Conservation (phyloP, 129 eudicot genomes). For the Tanacetum coccineum region DNA sequence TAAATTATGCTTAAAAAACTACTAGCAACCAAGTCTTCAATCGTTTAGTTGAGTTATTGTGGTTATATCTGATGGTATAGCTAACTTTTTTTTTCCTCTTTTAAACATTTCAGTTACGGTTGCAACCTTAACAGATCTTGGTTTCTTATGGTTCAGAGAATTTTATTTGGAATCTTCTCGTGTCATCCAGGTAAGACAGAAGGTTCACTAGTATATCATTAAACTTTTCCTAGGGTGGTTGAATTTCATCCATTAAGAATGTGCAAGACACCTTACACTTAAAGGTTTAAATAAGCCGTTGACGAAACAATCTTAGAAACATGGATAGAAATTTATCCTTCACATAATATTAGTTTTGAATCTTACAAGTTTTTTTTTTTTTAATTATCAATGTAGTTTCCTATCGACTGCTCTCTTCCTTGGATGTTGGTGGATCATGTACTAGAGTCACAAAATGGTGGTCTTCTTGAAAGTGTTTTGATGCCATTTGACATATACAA, state of each 20-base stretch:
- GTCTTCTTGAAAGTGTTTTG: conserved; percentile 82
- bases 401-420: conserved; percentile 98
- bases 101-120: conserved; percentile 61
- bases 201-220: conserved; percentile 8
- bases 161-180: conserved; percentile 99
- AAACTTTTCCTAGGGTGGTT: no score
- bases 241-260: neutral
- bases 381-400: conserved; percentile 58
- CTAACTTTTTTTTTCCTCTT: conserved; percentile 21
- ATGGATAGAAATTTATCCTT: neutral
- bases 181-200: conserved; percentile 79
- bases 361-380: neutral
- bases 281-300: conserved; percentile 1
- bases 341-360: neutral
- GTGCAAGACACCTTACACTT: conserved; percentile 11
- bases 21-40: conserved; percentile 1
- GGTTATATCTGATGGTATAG: conserved; percentile 9
- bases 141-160: conserved; percentile 98
- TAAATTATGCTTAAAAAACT: conserved; percentile 12
- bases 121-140: conserved; percentile 88
- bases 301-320: conserved; percentile 1
- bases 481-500: conserved; percentile 97
- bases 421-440: conserved; percentile 97
- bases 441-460: conserved; percentile 71
- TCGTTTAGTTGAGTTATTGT: neutral